These are phyloP conservation scores for Suillus luteus DNA, from an alignment of 768 basidiomycete genomes.

Conservation along the genomic window DNA sequence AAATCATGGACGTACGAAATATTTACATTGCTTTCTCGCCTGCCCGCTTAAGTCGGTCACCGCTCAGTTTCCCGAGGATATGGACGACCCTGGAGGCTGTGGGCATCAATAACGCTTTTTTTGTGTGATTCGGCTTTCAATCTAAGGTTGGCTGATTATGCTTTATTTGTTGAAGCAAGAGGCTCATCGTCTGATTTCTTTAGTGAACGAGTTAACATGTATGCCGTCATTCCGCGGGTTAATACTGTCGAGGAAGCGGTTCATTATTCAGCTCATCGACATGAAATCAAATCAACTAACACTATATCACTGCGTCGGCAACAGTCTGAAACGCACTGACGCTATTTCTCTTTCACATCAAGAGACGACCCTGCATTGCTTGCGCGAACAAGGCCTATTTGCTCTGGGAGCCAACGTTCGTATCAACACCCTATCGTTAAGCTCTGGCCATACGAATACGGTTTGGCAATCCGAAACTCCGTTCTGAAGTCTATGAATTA, in stretches of 20 bases:
- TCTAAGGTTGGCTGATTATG: background rate
- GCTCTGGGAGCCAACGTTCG: background rate
- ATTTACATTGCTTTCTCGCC: background rate
- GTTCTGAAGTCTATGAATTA: constrained; percentile 1
- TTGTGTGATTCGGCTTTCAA: background rate
- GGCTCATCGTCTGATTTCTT: background rate
- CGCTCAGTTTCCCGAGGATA: background rate
- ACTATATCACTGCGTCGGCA: constrained; percentile 4
- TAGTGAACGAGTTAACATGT: background rate
- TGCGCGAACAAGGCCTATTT: background rate
- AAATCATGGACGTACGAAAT: background rate
- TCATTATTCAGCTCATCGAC: constrained; percentile 4
- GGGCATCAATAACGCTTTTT: background rate
- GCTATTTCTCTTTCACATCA: background rate
- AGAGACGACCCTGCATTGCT: constrained; percentile 4
- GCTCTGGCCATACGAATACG: background rate
- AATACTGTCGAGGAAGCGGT: background rate
- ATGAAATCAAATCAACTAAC: constrained; percentile 1
- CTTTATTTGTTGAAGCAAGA: background rate
- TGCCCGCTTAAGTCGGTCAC: background rate
- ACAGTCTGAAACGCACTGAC: background rate
- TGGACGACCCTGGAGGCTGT: background rate
- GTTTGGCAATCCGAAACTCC: constrained; percentile 12
- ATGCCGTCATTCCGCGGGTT: constrained; percentile 7
- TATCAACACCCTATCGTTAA: background rate